These are phyloP conservation scores for Tephrocybe sp. DNA, from an alignment of 768 basidiomycete species.

Conservation along the genomic window DNA sequence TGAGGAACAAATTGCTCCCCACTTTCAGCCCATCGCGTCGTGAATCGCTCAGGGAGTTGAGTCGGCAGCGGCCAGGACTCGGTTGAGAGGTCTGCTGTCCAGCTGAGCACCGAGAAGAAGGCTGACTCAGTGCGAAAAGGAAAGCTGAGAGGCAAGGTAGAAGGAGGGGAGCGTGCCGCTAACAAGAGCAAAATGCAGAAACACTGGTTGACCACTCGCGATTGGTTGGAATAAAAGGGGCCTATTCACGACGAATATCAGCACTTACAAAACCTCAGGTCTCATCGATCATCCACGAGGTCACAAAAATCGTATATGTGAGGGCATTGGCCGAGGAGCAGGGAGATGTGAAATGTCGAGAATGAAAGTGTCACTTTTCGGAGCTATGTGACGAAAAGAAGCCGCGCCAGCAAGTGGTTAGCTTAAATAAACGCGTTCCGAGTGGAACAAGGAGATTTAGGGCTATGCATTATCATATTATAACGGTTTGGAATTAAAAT, in stretches of 20 bases:
- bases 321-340: not conserved
- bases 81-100: not conserved
- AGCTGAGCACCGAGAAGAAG: constrained; percentile 3
- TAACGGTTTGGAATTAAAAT: not conserved
- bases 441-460: no score
- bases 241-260: not conserved
- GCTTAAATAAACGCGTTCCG: no score
- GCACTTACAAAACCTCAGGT: constrained; percentile 4
- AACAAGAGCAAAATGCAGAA: not conserved
- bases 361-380: no score
- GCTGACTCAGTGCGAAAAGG: not conserved
- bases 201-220: constrained; percentile 2
- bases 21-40: not conserved
- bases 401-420: no score
- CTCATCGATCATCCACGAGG: constrained; percentile 10
- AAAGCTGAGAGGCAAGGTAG: not conserved
- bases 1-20: not conserved
- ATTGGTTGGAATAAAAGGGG: constrained; percentile 4
- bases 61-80: not conserved
- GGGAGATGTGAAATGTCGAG: no score
- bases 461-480: not conserved
- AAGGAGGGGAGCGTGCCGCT: not conserved
- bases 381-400: no score
- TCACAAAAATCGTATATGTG: not conserved
- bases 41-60: no score